Base-by-base conservation (phyloP, 257 asterid species). In the Solanum verrucosum region DNA sequence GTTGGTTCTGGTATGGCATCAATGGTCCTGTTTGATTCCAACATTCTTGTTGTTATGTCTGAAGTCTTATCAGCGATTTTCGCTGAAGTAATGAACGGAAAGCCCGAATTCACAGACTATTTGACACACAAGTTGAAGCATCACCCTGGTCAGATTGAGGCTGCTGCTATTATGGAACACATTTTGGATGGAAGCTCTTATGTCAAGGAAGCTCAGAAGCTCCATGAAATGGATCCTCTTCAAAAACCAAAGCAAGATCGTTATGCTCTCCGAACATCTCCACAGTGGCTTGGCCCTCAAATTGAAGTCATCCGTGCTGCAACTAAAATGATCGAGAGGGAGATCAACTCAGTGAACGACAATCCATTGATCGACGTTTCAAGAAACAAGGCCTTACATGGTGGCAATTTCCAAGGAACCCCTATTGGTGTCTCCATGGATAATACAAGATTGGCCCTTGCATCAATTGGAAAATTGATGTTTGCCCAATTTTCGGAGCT, bases 121-220 rank as follows among this genome's bases (percentile, higher is more conserved):
- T 71, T 92, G 90, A 92, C 93, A 12, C 93, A 92, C 52, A 92
- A 92, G 60, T 72, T 92, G 89, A 92, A 92, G 86, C 93, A 92
- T 68, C 94, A 92, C 7, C 94, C 94, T 11, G 94, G 93, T 3
- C 94, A 92, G 42, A 92, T 92, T n/a, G 93, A 92, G 89, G 94
- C 94, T 3, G 94, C 94, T 10, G 93, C 94, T 5, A 91, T 92
- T 82, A 92, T 92, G 94, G 94, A 92, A 46, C 93, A 92, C 60
- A 89, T 92, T 63, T 77, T 92, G 52, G 93, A 90, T 56, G 94
- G 93, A 2, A 92, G 94, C 83, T 59, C 88, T n/a, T 92, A 87
- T 78, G 91, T 92, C 1, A 89, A 91, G 84, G 90, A 84, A 7
- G 93, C 94, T 65, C 85, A 91, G 33, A 90, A 88, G 73, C 75